Conservation (phyloP, 495 filamentous ascomycete species). For the Penicillium egyptiacum region DNA sequence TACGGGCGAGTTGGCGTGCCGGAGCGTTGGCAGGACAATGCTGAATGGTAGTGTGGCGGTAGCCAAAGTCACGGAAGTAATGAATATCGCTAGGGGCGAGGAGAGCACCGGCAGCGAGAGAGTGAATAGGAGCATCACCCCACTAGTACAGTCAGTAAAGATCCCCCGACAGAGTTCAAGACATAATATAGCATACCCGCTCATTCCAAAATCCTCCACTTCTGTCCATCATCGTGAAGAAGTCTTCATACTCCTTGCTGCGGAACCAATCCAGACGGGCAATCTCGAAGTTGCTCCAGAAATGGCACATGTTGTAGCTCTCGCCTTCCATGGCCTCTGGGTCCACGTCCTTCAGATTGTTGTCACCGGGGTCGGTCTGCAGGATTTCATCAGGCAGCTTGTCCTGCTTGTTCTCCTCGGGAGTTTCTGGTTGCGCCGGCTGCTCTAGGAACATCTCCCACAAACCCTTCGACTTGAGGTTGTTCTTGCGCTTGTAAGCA, state of each 20-base stretch:
- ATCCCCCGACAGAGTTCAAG: neutral
- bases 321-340: slow-evolving; percentile 96
- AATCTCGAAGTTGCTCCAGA: slow-evolving; percentile 99
- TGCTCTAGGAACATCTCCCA: slow-evolving; percentile 99
- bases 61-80: slow-evolving; percentile 99
- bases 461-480: slow-evolving; percentile 84
- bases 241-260: slow-evolving; percentile 94
- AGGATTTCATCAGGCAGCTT: slow-evolving; percentile 80
- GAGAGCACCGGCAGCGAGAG: slow-evolving; percentile 88
- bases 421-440: slow-evolving; percentile 54
- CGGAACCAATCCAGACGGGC: slow-evolving; percentile 92
- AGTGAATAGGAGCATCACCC: slow-evolving; percentile 99
- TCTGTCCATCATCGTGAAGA: slow-evolving; percentile 99
- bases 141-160: slow-evolving; percentile 56
- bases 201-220: slow-evolving; percentile 99
- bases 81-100: slow-evolving; percentile 84
- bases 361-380: slow-evolving; percentile 69
- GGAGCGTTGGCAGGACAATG: slow-evolving; percentile 98
- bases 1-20: slow-evolving; percentile 77
- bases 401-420: slow-evolving; percentile 67
- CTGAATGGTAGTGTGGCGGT: slow-evolving; percentile 97
- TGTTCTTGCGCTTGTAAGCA: slow-evolving; percentile 94
- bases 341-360: slow-evolving; percentile 75
- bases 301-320: slow-evolving; percentile 99
- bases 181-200: slow-evolving; percentile 60